Base-by-base conservation (phyloP, 352 stramenopile species). In the Phytophthora syringae region DNA sequence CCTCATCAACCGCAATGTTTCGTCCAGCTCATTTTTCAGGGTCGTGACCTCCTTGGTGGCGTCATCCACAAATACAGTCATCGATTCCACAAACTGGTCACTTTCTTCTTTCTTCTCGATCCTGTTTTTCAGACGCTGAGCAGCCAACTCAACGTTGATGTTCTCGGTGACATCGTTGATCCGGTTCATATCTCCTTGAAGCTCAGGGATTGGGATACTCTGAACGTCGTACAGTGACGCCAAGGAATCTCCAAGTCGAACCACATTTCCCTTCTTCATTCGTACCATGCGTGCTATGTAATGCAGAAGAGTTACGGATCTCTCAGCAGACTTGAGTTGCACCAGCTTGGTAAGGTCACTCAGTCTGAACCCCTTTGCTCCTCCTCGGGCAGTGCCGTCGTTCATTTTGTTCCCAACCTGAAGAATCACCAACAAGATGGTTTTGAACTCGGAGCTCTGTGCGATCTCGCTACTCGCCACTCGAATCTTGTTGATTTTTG, bases 401-500 rank as follows among this genome's bases (percentile, higher is more conserved):
- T 96, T 96, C 79, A 96, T 92, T 47, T 91, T 90, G 67, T 96
- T 96, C 0, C 88, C 88, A 21, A 96, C 78, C 37, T 93, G 84
- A 2, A 96, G 61, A 5, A 96, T 76, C 9, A 92, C 66, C 13
- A 87, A 51, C 11, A 96, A 52, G 37, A 93, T 75, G 7, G 64
- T 83, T 55, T 86, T 88, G 22, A 97, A 81, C 50, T 94, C 88
- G 13, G 57, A 52, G 28, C 84, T 94, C 16, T 90, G 67, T 0
- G 71, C 53, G 37, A 94, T 77, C 44, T 93, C 81, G 1, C 59
- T 76, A 37, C 84, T 89, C 2, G 87, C 84, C 2, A 74, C 59
- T 1, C 75, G 60, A 15, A 95, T 75, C 54, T 88, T 88, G 9
- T 68, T 68, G 18, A 94, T 75, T 67, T 94, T 92, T 2, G 70